These are phyloP conservation scores for Fusarium devonianum DNA, from an alignment of 2,329 filamentous ascomycete genomes.

Conservation along the genomic window DNA sequence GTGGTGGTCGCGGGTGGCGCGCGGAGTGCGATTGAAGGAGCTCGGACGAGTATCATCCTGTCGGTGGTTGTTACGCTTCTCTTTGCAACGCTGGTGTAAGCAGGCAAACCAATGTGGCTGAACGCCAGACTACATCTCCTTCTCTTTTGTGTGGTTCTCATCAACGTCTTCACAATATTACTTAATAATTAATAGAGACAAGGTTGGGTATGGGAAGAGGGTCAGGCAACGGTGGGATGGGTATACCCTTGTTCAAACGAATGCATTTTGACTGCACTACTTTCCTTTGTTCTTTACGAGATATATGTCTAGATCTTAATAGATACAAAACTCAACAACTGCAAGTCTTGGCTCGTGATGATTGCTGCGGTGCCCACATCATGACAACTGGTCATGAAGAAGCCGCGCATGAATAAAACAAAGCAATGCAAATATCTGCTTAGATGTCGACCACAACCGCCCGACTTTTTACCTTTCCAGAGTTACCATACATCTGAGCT, in stretches of 20 bases:
- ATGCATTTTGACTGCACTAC: neutral
- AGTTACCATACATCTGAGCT: slow-evolving; percentile 62
- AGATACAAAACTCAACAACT: neutral
- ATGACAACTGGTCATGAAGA: neutral
- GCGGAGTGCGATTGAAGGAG: slow-evolving; percentile 15
- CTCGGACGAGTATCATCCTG: slow-evolving; percentile 19
- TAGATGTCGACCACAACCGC: slow-evolving; percentile 49
- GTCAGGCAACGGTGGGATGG: neutral
- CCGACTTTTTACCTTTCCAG: slow-evolving; percentile 55
- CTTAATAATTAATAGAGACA: neutral
- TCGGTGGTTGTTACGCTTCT: slow-evolving; percentile 18
- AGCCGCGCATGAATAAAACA: neutral
- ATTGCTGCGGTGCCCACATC: neutral
- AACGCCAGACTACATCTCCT: neutral
- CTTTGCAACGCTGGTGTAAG: slow-evolving; percentile 19
- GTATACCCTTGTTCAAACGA: slow-evolving; percentile 16
- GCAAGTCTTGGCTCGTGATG: neutral
- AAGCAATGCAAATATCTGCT: neutral
- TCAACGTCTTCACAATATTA: slow-evolving; percentile 8
- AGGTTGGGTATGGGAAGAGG: neutral
- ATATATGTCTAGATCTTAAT: slow-evolving; percentile 19
- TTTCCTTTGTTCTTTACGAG: slow-evolving; percentile 27
- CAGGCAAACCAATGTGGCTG: neutral
- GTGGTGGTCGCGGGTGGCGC: slow-evolving; percentile 8
- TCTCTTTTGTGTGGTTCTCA: slow-evolving; percentile 5